Evolutionary conservation across 768 basidiomycete genomes (phyloP), one percentile per base, ranked within the genome.

Genomic region (Leucosporidium yakuticum): DNA sequence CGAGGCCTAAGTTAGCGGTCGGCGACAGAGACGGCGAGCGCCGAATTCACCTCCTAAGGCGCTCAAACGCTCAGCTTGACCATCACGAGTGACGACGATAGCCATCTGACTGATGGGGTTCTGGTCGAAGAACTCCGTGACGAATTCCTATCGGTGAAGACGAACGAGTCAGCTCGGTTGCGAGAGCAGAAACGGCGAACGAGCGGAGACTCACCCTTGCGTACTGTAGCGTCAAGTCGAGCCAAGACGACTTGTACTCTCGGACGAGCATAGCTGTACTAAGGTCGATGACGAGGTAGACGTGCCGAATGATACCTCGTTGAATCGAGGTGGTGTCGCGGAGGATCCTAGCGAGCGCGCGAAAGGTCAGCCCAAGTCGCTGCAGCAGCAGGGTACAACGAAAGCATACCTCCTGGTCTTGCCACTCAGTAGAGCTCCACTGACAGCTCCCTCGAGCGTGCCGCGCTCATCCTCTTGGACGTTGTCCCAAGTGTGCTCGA

Each of bases 121-220:
- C 80, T 98, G 96, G 80, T 99, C 96, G 78, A 98, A 99, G 94
- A 95, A 99, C 78, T 99, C 96, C 11, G 84, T 81, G 34, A 98
- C 84, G 73, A 98, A 99, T 74, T 91, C 90, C 66, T 92, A 85
- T 23, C 7, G 34, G 5, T 14, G 11, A 1, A 0, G n/a, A 14
- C 14, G 21, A 29, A 2, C 4, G 60, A 17, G 29, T 1, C 12
- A 29, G 64, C 49, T 20, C 23, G 39, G 11, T 15, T n/a, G 31
- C 31, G 19, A 44, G 44, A 20, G 12, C n/a, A 2, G 21, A 23
- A 4, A 20, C 0, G 14, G 9, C 23, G 31, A 8, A 12, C 12
- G 19, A 17, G 21, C 11, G n/a, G 6, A 4, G n/a, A 44, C 68
- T 48, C 27, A 69, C 68, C 47, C 47, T 36, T 20, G 92, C 85